These are phyloP conservation scores for Dipteronia sinensis DNA, from an alignment of 345 rosid species.

Conservation along the genomic window DNA sequence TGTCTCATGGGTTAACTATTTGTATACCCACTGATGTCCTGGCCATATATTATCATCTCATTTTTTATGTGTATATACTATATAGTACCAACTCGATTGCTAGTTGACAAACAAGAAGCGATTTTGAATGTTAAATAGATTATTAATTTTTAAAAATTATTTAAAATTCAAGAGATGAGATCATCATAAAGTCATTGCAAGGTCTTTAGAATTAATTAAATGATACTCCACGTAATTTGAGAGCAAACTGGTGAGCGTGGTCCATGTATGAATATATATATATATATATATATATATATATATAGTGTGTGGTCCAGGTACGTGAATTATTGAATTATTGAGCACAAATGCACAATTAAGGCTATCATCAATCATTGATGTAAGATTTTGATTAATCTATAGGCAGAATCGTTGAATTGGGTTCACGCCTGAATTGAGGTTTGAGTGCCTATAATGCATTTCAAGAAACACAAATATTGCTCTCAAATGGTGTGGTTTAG, in stretches of 20 bases:
- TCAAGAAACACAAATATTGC: no score
- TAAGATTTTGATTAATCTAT: no score
- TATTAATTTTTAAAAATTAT: neutral
- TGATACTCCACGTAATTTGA: neutral
- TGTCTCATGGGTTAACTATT: conserved; percentile 7
- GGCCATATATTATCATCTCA: neutral
- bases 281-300: no score
- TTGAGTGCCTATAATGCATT: no score
- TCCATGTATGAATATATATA: neutral
- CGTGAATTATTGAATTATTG: conserved; percentile 1
- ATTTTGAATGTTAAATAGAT: neutral
- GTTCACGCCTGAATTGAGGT: no score
- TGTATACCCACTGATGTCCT: neutral
- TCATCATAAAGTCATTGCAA: neutral
- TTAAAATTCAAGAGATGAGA: neutral
- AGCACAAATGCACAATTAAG: neutral
- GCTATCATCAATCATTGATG: no score
- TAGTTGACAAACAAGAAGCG: no score
- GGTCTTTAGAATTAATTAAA: no score
- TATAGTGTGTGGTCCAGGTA: neutral
- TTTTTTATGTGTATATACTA: neutral
- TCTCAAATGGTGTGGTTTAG: fast-evolving
- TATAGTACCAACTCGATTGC: no score
- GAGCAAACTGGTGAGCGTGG: neutral
- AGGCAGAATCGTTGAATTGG: no score